Evolutionary conservation across 805 yeast species (phyloP).

Genomic region (Wickerhamiella galacta): DNA sequence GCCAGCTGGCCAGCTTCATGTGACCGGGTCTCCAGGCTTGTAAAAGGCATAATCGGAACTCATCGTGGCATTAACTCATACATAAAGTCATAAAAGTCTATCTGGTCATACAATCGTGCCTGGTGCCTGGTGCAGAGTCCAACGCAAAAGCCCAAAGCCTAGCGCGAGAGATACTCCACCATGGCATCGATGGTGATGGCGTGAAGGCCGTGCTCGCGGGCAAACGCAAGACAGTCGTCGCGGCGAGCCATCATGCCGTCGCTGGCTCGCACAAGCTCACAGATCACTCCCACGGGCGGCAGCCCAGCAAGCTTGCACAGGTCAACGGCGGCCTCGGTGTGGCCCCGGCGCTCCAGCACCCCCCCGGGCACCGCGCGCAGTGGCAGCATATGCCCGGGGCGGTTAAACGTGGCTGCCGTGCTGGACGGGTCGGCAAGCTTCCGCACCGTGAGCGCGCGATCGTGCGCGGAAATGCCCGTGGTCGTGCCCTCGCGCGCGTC

Average conservation of each 20-base stretch:
- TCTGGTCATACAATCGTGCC: too few species aligned
- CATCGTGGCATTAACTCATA: too few species aligned
- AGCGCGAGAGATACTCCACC: slow-evolving; percentile 31
- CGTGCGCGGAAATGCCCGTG: slow-evolving; percentile 92
- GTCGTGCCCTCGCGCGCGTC: slow-evolving; percentile 82
- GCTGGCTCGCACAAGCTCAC: slow-evolving; percentile 82
- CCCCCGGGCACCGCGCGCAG: slow-evolving; percentile 81
- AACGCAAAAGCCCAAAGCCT: too few species aligned
- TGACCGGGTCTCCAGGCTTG: too few species aligned
- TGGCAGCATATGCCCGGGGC: slow-evolving; percentile 93
- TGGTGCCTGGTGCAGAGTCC: too few species aligned
- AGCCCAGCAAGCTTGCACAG: slow-evolving; percentile 60
- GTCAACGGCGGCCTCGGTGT: slow-evolving; percentile 94
- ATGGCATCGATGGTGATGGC: slow-evolving; percentile 66
- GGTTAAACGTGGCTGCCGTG: slow-evolving; percentile 49
- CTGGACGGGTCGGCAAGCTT: slow-evolving; percentile 46
- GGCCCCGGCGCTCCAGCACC: slow-evolving; percentile 70
- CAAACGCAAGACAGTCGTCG: slow-evolving; percentile 64
- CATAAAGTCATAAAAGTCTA: too few species aligned
- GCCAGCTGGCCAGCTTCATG: too few species aligned
- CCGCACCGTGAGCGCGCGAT: slow-evolving; percentile 69
- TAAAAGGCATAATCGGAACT: too few species aligned
- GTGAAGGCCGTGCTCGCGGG: slow-evolving; percentile 43
- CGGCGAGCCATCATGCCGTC: slow-evolving; percentile 95
- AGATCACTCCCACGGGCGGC: slow-evolving; percentile 77